A percentile compares a stretch with the other conserved stretches of the same genome.
Conservation (phyloP, 352 stramenopile genomes). For the Phytophthora constricta region DNA sequence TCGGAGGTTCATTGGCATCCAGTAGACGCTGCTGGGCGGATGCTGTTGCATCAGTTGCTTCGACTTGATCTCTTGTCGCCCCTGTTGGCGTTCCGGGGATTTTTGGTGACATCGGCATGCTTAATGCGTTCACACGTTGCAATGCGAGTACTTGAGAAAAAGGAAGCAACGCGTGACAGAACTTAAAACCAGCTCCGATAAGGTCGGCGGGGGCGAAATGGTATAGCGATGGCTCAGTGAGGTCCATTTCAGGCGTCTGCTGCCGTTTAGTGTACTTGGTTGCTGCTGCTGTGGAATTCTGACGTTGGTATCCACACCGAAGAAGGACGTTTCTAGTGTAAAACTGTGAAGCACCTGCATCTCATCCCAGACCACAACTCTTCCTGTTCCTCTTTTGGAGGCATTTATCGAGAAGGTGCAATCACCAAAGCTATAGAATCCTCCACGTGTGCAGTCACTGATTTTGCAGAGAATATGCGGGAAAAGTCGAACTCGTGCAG, state of each 20-base stretch:
- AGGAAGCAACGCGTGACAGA: conserved; percentile 63
- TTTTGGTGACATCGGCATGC: not conserved
- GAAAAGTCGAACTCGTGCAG: conserved; percentile 67
- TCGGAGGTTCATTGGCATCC: conserved; percentile 6
- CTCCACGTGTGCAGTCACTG: conserved; percentile 41
- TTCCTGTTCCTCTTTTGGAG: conserved; percentile 68
- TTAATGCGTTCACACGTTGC: conserved; percentile 27
- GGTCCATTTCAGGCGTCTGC: conserved; percentile 22
- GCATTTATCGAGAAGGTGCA: conserved; percentile 74
- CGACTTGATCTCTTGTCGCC: conserved; percentile 1
- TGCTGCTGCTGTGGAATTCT: conserved; percentile 23
- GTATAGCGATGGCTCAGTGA: conserved; percentile 19
- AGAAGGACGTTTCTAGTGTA: conserved; percentile 83
- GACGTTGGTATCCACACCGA: conserved; percentile 44
- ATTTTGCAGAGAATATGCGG: conserved; percentile 74
- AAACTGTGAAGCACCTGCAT: conserved; percentile 77
- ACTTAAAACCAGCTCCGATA: conserved; percentile 48
- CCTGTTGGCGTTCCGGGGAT: not conserved
- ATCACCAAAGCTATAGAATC: conserved; percentile 72
- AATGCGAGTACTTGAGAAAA: conserved; percentile 68
- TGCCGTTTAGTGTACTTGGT: conserved; percentile 9
- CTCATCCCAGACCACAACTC: conserved; percentile 73
- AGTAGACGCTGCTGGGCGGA: not conserved
- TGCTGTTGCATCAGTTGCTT: not conserved
- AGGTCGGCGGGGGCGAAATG: conserved; percentile 71